Base-by-base conservation (phyloP, 169 alveolate species). In the Cryptosporidium andersoni region DNA sequence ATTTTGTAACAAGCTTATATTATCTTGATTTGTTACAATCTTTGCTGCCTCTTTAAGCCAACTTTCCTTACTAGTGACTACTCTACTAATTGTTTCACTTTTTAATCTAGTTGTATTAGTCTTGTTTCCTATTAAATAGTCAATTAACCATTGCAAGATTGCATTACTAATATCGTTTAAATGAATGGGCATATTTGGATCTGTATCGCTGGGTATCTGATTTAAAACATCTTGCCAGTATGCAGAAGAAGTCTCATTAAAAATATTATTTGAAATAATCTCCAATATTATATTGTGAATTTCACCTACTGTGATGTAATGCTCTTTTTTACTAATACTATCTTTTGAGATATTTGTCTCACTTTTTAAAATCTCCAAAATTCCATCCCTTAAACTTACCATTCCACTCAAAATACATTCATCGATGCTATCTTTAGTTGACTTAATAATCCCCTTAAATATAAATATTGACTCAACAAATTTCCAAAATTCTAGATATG, bases 161-260 rank as follows among this genome's bases (percentile, higher is more conserved):
- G 85, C 40, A 49, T 74, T 74, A 36, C 74, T 74, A 48, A 74
- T 74, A 1, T 74, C 85, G 12, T 14, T n/a, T 6, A 74, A 36
- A 11, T 74, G 74, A 25, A 74, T 43, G 49, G 39, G 45, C 43
- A 74, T 53, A 53, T 42, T 53, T 16, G 48, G 42, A 52, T 74
- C 48, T 51, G 7, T 42, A 8, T 74, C 85, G n/a, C n/a, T 42
- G 1, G 74, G 67, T 74, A 74, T 58, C 42, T 74, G 85, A 14
- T 37, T 74, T 39, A 74, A 42, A 7, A 74, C 85, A 74, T 74
- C 85, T 25, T 62, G 43, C 85, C 85, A 74, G 43, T 74, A 74
- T n/a, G 63, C 47, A 58, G 85, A 58, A 58, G 85, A 56, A 53
- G 42, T 53, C 2, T 74, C 85, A 48, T 58, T 74, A 25, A 58